phyloP scores from a whole-genome alignment of 2,329 filamentous ascomycete genomes.

The Hypoxylon sp. region DNA sequence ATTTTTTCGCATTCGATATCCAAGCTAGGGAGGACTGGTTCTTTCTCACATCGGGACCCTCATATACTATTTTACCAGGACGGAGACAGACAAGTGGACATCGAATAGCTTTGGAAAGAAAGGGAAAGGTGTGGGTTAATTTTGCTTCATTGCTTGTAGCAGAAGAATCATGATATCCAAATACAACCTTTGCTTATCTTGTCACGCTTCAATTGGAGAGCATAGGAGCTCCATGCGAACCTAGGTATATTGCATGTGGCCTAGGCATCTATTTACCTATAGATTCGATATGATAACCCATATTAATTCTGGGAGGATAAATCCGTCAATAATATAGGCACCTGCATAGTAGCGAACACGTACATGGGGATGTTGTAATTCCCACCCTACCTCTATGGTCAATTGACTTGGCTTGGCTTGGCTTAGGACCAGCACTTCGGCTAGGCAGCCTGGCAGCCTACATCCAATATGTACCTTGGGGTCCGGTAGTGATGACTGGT shows the following conservation, averaged over 20 bases:
- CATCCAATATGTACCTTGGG: not conserved
- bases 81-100: constrained; percentile 15
- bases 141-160: constrained; percentile 30
- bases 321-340: not conserved
- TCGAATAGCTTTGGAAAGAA: constrained; percentile 28
- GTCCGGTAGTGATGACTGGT: constrained; percentile 13
- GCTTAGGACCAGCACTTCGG: not conserved
- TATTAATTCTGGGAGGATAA: not conserved
- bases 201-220: constrained; percentile 1
- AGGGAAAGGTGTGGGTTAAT: constrained; percentile 20
- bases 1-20: constrained; percentile 36
- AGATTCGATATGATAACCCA: not conserved
- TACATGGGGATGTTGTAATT: not conserved
- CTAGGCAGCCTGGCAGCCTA: constrained; percentile 8
- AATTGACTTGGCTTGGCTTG: not conserved
- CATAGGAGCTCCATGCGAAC: constrained; percentile 3
- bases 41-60: constrained; percentile 8
- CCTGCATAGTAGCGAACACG: not conserved
- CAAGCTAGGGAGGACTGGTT: not conserved
- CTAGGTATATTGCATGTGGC: constrained; percentile 2
- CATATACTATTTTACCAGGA: constrained; percentile 3
- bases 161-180: constrained; percentile 38
- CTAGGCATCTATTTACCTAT: not conserved
- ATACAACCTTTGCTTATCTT: constrained; percentile 32
- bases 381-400: not conserved